Evolutionary conservation across 768 basidiomycete genomes (phyloP).

Genomic region (Termitomyces sp.): DNA sequence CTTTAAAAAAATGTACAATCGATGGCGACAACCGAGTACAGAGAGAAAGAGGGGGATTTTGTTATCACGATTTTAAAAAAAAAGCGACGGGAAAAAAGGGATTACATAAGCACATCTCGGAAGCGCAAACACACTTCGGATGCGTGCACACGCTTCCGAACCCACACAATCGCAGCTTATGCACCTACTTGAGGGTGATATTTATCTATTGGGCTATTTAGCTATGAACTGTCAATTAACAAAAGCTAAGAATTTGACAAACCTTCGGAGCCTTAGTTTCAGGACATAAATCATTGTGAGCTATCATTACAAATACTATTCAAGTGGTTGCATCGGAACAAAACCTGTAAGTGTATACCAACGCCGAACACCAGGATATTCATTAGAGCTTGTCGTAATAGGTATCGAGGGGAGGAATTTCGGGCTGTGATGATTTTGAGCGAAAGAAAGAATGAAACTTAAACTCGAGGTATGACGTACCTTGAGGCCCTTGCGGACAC

Average conservation of each 20-base stretch:
- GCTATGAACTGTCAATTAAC: too few relatives aligned
- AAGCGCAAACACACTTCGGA: neutral
- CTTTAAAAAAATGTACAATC: conserved; percentile 1
- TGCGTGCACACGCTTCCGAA: neutral
- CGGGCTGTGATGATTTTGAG: conserved; percentile 46
- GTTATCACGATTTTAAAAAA: conserved; percentile 11
- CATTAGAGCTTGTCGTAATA: conserved; percentile 91
- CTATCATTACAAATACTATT: conserved; percentile 5
- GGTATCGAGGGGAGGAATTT: conserved; percentile 79
- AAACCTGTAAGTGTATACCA: conserved; percentile 4
- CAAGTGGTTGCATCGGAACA: conserved; percentile 7
- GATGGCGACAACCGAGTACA: conserved; percentile 8
- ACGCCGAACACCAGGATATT: neutral
- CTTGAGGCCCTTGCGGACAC: conserved; percentile 95
- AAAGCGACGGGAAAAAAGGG: conserved; percentile 1
- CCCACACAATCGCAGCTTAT: neutral
- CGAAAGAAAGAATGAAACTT: neutral
- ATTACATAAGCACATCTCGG: conserved; percentile 7
- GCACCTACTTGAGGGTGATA: too few relatives aligned
- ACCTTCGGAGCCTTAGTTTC: neutral
- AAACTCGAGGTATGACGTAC: conserved; percentile 30
- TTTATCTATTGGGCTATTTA: neutral
- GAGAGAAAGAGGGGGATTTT: neutral
- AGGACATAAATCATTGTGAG: conserved; percentile 6
- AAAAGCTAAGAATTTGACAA: neutral